Conservation (phyloP, 2,329 filamentous ascomycete species). For the Pleurostoma richardsiae region DNA sequence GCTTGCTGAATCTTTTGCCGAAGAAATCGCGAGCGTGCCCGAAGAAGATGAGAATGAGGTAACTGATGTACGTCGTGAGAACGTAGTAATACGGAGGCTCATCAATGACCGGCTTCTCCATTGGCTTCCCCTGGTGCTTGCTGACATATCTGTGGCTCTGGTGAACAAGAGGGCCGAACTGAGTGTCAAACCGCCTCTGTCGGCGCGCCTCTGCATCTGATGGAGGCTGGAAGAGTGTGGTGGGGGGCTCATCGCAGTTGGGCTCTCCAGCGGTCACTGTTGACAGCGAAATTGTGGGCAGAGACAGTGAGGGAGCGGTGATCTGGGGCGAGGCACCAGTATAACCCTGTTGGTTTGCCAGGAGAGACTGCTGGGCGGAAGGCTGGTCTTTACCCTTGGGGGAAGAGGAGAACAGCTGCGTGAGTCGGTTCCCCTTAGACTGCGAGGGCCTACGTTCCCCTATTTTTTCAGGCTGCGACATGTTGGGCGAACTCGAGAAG, state of each 20-base stretch:
- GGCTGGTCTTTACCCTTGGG: slow-evolving; percentile 68
- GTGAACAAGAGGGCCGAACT: slow-evolving; percentile 83
- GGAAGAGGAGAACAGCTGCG: slow-evolving; percentile 76
- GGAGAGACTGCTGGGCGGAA: slow-evolving; percentile 61
- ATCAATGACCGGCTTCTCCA: slow-evolving; percentile 82
- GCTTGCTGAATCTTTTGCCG: slow-evolving; percentile 86
- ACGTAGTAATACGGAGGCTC: slow-evolving; percentile 96
- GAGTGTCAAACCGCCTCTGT: slow-evolving; percentile 74
- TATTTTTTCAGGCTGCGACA: slow-evolving; percentile 41
- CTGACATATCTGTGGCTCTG: slow-evolving; percentile 84
- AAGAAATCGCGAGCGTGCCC: slow-evolving; percentile 97
- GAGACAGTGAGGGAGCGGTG: slow-evolving; percentile 66
- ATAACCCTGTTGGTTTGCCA: slow-evolving; percentile 60
- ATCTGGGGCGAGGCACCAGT: slow-evolving; percentile 56
- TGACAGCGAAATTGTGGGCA: slow-evolving; percentile 89
- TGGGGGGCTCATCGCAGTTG: slow-evolving; percentile 66
- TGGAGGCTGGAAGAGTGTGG: slow-evolving; percentile 82
- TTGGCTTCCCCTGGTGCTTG: slow-evolving; percentile 74
- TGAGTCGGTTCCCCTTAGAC: slow-evolving; percentile 70
- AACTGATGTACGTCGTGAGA: slow-evolving; percentile 97
- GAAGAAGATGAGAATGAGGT: slow-evolving; percentile 90
- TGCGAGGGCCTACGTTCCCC: slow-evolving; percentile 54
- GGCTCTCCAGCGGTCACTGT: slow-evolving; percentile 73
- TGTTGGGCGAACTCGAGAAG: slow-evolving; percentile 45
- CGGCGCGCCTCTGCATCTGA: slow-evolving; percentile 76